Evolutionary conservation across 768 basidiomycete species (phyloP), one percentile per base, ranked within the genome.

Genomic region (Termitomyces sp.): DNA sequence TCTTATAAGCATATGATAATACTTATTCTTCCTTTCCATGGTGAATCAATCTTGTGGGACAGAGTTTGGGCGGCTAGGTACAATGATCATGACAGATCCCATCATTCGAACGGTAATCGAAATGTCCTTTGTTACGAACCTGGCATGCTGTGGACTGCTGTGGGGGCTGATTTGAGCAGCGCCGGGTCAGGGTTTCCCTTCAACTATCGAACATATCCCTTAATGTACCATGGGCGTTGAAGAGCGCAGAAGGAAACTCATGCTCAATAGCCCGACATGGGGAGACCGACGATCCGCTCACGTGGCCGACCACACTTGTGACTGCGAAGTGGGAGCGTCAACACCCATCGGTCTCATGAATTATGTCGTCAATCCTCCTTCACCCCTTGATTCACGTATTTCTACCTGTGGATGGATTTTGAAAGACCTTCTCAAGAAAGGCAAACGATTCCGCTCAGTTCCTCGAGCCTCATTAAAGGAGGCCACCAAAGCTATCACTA

Each of bases 351-450:
- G 51, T 55, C 55, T 54, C 55, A 54, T 58, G 56, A 56, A 59
- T 21, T 30, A 37, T 48, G 42, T 45, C 19, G 22, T 45, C 8
- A 35, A 44, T n/a, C 44, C 54, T 21, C 32, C 30, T 40, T 51
- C 54, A 43, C 41, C 30, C 21, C 14, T 41, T 1, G 26, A 45
- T 48, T 15, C 24, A 32, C 51, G 45, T 6, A 53, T 58, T 19
- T 46, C 57, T 1, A 60, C 59, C 22, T 45, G 66, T 40, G 78
- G 68, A 4, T 90, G 87, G 88, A 71, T 75, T 5, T 32, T 84
- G 0, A 64, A 76, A 0, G 42, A 55, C 5, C 67, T 65, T 47
- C 61, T 41, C 54, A 54, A 14, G 58, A 60, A 14, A 40, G 63
- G 48, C 63, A 64, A 56, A 41, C 17, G 60, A 66, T 62, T 68